A percentile compares a stretch with the other conserved stretches of the same genome.
phyloP scores from a whole-genome alignment of 2,329 filamentous ascomycete genomes.

The Pseudogymnoascus sp. region DNA sequence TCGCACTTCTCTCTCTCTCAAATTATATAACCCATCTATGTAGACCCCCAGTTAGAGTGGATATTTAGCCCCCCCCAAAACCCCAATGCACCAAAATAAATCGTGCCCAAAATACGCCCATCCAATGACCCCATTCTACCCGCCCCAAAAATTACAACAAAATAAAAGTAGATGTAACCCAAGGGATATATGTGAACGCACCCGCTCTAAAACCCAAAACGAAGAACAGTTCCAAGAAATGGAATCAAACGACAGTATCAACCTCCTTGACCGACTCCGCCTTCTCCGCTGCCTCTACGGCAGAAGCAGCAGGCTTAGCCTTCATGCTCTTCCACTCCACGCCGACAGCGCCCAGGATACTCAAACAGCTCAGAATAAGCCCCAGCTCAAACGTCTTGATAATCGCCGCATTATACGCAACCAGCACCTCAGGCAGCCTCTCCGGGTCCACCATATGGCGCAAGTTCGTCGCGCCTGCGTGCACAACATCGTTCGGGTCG shows the following conservation, averaged over 20 bases:
- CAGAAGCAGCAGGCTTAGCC: neutral
- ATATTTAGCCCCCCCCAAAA: neutral
- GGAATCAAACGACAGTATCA: neutral
- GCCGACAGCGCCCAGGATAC: conserved; percentile 43
- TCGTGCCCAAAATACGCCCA: neutral
- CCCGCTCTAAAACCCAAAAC: neutral
- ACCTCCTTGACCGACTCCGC: neutral
- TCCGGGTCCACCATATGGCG: conserved; percentile 26
- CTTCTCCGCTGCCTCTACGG: neutral
- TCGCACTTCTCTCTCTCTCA: neutral
- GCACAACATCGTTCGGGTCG: conserved; percentile 28
- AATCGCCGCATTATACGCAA: conserved; percentile 30
- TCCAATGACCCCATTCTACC: neutral
- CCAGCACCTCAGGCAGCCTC: conserved; percentile 32
- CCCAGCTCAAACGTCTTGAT: conserved; percentile 45
- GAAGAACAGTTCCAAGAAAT: neutral
- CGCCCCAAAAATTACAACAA: neutral
- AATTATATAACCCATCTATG: neutral
- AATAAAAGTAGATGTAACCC: neutral
- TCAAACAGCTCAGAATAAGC: conserved; percentile 44
- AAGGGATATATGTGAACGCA: neutral
- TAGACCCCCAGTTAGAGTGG: neutral
- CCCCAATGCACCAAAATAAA: neutral
- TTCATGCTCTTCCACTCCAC: conserved; percentile 48
- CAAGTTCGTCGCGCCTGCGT: conserved; percentile 37